Base-by-base conservation (phyloP, 2,329 filamentous ascomycete genomes). In the Colletotrichum tabaci region DNA sequence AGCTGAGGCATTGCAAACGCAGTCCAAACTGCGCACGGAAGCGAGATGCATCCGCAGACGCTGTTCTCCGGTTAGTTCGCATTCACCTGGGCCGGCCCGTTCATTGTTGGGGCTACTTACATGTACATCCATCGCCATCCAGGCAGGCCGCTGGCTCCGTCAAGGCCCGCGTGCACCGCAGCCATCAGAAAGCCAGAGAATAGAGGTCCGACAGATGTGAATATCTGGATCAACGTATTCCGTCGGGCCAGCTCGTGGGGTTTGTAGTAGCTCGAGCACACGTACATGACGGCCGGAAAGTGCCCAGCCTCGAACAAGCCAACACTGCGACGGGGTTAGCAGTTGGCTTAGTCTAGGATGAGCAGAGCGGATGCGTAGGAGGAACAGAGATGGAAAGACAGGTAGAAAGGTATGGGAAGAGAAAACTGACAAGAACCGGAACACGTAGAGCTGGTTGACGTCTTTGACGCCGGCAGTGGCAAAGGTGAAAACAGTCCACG, bases 251-350 rank as follows among this genome's bases (percentile, higher is more conserved):
- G 71, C 63, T 79, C 77, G 40, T 79, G 76, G 9, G 77, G 77
- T 62, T 78, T 78, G 74, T 78, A 77, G 68, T 79, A 78, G 67
- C 77, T 78, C 44, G 77, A 79, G 64, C 75, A 77, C 4, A 79
- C 68, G 60, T 78, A 79, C 77, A 79, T 79, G 26, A 78, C 77
- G 10, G 76, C 77, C 0, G 77, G 77, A 10, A 78, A 79, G 60
- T 79, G 77, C 5, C 77, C 77, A 5, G 77, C 77, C 55, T 78
- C 77, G n/a, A 79, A 79, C 15, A 78, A 46, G 0, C 77, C 77
- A 46, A 79, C 76, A 16, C 76, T 77, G 26, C 1, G 12, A 12
- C 2, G 30, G 18, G 5, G 26, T 71, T 42, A 26, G 26, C 26
- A 26, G 26, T 4, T 3, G 26, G 26, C 3, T 26, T 26, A 4